phyloP scores from a whole-genome alignment of 2,329 filamentous ascomycete species.

The Pseudogymnoascus sp. region DNA sequence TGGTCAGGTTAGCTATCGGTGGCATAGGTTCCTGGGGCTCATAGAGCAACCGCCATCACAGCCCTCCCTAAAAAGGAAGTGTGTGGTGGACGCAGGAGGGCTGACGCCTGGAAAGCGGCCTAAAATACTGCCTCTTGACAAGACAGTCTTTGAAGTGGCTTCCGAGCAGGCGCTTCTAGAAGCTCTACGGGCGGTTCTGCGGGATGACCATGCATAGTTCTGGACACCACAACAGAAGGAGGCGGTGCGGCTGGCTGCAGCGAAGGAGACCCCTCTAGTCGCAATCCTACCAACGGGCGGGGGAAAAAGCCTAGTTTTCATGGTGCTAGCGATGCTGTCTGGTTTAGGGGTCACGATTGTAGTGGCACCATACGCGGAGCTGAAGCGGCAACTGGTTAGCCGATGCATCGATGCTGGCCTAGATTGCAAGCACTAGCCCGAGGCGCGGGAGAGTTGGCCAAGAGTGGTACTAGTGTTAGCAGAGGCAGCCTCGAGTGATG shows the following conservation, averaged over 20 bases:
- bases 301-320: constrained; percentile 11
- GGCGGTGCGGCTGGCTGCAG: background rate
- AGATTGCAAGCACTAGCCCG: constrained; percentile 1
- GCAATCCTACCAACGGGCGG: constrained; percentile 6
- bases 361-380: background rate
- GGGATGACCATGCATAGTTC: background rate
- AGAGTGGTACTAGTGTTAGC: constrained; percentile 7
- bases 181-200: background rate
- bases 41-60: background rate
- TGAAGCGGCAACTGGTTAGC: background rate
- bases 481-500: background rate
- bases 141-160: background rate
- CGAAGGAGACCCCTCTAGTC: background rate
- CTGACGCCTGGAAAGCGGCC: background rate
- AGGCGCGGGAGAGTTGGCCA: background rate
- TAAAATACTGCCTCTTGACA: background rate
- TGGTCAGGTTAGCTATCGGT: constrained; percentile 11
- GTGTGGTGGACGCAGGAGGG: background rate
- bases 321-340: constrained; percentile 3
- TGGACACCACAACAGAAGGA: background rate
- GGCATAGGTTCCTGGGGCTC: constrained; percentile 12
- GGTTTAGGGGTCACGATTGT: background rate
- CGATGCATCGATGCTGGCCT: constrained; percentile 5
- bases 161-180: background rate
- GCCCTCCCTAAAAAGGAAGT: background rate